Percentiles rank a stretch among this genome's conserved stretches.
Evolutionary conservation across 768 basidiomycete genomes (phyloP).

Genomic region (Symmetrospora coprosmae): DNA sequence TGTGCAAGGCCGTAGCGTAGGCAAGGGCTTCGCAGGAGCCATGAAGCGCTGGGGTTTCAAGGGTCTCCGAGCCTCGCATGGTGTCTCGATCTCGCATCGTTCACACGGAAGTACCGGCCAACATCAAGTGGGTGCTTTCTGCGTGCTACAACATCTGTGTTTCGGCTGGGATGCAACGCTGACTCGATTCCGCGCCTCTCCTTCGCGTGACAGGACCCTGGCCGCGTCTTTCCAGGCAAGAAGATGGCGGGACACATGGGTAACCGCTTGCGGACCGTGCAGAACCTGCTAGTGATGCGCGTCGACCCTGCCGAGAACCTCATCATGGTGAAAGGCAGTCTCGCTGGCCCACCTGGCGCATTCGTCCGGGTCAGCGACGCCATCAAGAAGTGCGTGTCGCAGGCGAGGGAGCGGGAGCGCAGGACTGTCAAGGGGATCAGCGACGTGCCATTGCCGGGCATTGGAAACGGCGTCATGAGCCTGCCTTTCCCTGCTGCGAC

Average conservation of each 20-base stretch:
- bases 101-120: slow-evolving; percentile 84
- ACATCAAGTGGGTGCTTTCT: slow-evolving; percentile 76
- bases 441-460: slow-evolving; percentile 31
- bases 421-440: slow-evolving; percentile 21
- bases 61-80: slow-evolving; percentile 82
- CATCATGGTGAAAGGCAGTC: slow-evolving; percentile 75
- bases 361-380: slow-evolving; percentile 76
- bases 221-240: slow-evolving; percentile 88
- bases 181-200: background rate
- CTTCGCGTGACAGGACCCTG: slow-evolving; percentile 85
- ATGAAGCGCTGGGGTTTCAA: slow-evolving; percentile 96
- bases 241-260: slow-evolving; percentile 97
- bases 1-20: slow-evolving; percentile 68
- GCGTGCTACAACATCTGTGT: no score
- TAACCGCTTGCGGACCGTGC: slow-evolving; percentile 60
- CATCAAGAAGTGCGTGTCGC: slow-evolving; percentile 67
- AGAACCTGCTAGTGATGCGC: slow-evolving; percentile 77
- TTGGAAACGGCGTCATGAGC: slow-evolving; percentile 63
- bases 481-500: slow-evolving; percentile 90
- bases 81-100: slow-evolving; percentile 88
- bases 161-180: background rate
- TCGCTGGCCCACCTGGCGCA: slow-evolving; percentile 78
- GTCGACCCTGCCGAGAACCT: slow-evolving; percentile 75
- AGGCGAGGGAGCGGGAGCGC: slow-evolving; percentile 45
- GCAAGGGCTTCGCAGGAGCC: slow-evolving; percentile 89